phyloP scores from a whole-genome alignment of 768 basidiomycete species.

The Sarcomyxa edulis region DNA sequence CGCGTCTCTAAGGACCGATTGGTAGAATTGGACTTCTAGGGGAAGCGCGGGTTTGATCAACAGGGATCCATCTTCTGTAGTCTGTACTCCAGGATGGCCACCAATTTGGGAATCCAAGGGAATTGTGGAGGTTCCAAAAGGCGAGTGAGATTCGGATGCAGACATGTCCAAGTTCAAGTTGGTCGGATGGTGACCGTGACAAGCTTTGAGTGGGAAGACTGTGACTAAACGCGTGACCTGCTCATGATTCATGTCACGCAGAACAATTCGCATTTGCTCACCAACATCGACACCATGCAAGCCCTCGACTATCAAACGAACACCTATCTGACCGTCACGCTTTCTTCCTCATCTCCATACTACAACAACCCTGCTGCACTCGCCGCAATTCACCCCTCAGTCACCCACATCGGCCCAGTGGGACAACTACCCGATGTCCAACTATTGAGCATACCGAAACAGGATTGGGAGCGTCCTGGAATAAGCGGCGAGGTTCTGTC shows the following conservation, averaged over 20 bases:
- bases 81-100: conserved; percentile 72
- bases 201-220: background rate
- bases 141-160: no score
- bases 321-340: conserved; percentile 38
- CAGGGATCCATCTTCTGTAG: conserved; percentile 69
- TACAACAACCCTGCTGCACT: conserved; percentile 25
- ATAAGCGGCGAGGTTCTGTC: conserved; percentile 23
- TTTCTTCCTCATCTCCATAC: conserved; percentile 28
- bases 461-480: conserved; percentile 25
- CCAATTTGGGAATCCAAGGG: conserved; percentile 66
- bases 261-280: background rate
- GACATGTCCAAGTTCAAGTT: no score
- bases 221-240: background rate
- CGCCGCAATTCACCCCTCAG: conserved; percentile 23
- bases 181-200: conserved; percentile 1
- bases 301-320: conserved; percentile 23
- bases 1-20: conserved; percentile 36
- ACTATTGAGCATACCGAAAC: conserved; percentile 36
- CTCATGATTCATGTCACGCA: background rate
- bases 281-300: conserved; percentile 19
- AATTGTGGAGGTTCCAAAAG: conserved; percentile 14
- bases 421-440: conserved; percentile 39
- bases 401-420: conserved; percentile 34
- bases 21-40: conserved; percentile 70
- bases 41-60: conserved; percentile 73